Conservation (phyloP, 2,329 filamentous ascomycete genomes). For the Fusarium sp. region DNA sequence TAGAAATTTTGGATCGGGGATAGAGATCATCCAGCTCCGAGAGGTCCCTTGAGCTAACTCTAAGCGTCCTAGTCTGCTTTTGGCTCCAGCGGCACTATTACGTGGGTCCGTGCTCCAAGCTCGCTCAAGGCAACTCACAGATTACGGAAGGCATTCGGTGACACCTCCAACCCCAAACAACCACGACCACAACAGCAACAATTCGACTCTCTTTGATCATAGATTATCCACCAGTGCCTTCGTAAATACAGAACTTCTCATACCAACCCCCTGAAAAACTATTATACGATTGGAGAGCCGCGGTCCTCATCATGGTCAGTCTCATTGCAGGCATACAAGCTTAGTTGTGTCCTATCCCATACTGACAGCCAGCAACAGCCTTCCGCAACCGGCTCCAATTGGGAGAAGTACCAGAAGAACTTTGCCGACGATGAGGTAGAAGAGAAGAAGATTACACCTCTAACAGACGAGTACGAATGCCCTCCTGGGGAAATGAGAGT, state of each 20-base stretch:
- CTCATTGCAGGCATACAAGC: constrained; percentile 8
- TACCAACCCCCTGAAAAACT: not conserved
- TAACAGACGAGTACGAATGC: constrained; percentile 87
- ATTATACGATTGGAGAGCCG: constrained; percentile 30
- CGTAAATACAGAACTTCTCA: not conserved
- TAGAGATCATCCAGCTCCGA: constrained; percentile 53
- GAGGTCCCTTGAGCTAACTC: constrained; percentile 37
- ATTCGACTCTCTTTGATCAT: constrained; percentile 17
- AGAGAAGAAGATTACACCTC: constrained; percentile 99
- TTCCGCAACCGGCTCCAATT: constrained; percentile 91
- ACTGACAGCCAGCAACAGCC: constrained; percentile 67
- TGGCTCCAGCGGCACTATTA: not conserved
- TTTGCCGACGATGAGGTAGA: constrained; percentile 96
- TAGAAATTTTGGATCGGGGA: constrained; percentile 54
- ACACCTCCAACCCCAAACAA: constrained; percentile 46
- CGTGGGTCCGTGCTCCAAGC: constrained; percentile 47
- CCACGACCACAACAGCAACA: constrained; percentile 34
- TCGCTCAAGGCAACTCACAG: constrained; percentile 53
- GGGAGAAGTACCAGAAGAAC: constrained; percentile 99
- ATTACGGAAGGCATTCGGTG: constrained; percentile 53
- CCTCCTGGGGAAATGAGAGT: not conserved
- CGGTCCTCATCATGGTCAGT: constrained; percentile 56
- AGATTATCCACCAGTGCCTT: constrained; percentile 1
- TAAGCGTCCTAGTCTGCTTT: constrained; percentile 36
- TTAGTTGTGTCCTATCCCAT: constrained; percentile 9